These are phyloP conservation scores for Papiliotrema nemorosa DNA, from an alignment of 1,284 basidiomycete genomes.

Conservation along the genomic window DNA sequence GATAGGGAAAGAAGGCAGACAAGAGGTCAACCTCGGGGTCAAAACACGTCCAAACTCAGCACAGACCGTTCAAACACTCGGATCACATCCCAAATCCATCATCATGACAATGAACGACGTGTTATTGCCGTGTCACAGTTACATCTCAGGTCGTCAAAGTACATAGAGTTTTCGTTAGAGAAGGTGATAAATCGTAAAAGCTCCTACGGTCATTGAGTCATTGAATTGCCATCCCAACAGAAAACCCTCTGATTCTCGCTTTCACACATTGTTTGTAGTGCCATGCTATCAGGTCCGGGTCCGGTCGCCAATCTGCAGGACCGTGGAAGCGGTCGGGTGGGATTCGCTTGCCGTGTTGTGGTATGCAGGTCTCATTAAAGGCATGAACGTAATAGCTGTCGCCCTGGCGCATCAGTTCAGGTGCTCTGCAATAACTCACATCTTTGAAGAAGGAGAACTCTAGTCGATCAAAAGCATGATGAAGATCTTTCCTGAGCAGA, in stretches of 20 bases:
- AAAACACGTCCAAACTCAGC: too few relatives aligned
- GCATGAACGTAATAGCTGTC: background rate
- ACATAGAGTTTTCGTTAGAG: too few relatives aligned
- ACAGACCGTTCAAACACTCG: too few relatives aligned
- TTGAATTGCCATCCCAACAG: background rate
- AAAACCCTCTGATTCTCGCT: background rate
- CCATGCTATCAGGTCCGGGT: background rate
- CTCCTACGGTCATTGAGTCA: too few relatives aligned
- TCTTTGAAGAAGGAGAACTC: background rate
- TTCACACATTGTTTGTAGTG: background rate
- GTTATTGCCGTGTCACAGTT: too few relatives aligned
- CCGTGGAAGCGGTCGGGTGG: background rate
- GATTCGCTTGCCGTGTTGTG: background rate
- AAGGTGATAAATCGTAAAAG: too few relatives aligned
- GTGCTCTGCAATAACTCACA: background rate
- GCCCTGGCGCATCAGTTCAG: background rate
- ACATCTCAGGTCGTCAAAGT: too few relatives aligned
- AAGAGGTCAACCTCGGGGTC: too few relatives aligned
- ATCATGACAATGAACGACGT: too few relatives aligned
- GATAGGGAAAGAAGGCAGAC: too few relatives aligned
- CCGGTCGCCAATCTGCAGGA: background rate
- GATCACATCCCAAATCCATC: too few relatives aligned
- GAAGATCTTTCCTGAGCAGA: background rate
- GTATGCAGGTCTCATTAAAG: background rate
- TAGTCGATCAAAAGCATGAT: slow-evolving; percentile 1